Evolutionary conservation across 306 rosid species (phyloP), one percentile per base, ranked within the genome.

Genomic region (Vigna trinervia): DNA sequence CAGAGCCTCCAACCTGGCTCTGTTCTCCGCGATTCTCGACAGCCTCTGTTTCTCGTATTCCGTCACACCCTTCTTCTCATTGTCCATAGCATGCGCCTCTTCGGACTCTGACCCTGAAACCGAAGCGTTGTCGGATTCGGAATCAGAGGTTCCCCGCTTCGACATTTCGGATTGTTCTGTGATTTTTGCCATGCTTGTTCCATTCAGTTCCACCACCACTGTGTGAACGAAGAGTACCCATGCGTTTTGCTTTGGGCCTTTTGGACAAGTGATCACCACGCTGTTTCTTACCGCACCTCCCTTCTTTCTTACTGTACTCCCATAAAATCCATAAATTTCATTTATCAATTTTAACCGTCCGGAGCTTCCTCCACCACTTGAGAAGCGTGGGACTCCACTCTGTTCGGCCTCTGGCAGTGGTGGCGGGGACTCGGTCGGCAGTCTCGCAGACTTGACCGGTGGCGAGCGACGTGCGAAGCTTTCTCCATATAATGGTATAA

Each of bases 31-130:
- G 22, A 92, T 95, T 80, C 93, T 87, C 7, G 86, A 84, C 1
- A 85, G 85, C 88, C 97, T 88, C 79, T 87, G 97, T 63, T 88
- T 84, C 88, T 92, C 97, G 79, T 90, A 92, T 62, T 89, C 88
- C 22, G 90, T 26, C 5, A 78, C 36, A 8, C 53, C 54, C 8
- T 71, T 73, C 28, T 23, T 41, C 46, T 26, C 72, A 38, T 60
- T 67, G 32, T 15, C n/a, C 39, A 81, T 46, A 26, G 45, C 48
- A 64, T 52, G 53, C 14, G 50, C 36, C 8, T 82, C 85, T 62
- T 84, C 91, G 0, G 88, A 80, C 52, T 83, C 91, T 0, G 89
- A 76, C 46, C 82, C 91, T 1, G 88, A 81, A 59, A 13, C 73
- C 0, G 75, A 43, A 45, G 76, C 46, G 38, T 56, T 89, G 46